phyloP scores from a whole-genome alignment of 768 basidiomycete species.

The Termitomyces sp. region DNA sequence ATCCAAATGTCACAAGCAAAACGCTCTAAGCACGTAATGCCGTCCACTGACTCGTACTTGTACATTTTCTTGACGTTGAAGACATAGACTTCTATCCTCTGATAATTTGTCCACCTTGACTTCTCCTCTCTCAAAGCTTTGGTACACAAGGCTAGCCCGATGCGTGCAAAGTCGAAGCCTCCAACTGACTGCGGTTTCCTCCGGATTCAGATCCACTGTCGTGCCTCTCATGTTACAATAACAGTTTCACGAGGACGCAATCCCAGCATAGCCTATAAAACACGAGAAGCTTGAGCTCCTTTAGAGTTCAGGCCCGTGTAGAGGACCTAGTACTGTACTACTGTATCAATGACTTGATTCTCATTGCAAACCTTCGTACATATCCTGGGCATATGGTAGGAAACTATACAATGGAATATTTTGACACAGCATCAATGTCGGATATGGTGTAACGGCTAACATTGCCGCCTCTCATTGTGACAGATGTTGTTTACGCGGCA shows the following conservation, averaged over 20 bases:
- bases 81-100: neutral
- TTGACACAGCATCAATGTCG: too few relatives aligned
- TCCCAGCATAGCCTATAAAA: too few relatives aligned
- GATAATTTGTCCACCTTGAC: neutral
- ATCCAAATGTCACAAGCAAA: neutral
- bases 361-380: too few relatives aligned
- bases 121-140: neutral
- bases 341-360: too few relatives aligned
- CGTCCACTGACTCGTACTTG: neutral
- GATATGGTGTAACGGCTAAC: conserved; percentile 57
- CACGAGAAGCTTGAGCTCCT: too few relatives aligned
- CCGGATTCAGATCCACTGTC: too few relatives aligned
- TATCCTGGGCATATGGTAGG: too few relatives aligned
- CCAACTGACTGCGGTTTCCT: neutral
- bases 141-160: neutral
- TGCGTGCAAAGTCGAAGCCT: neutral
- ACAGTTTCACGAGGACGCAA: too few relatives aligned
- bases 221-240: too few relatives aligned
- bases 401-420: too few relatives aligned
- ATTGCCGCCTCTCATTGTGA: conserved; percentile 46
- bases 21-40: neutral
- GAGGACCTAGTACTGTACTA: too few relatives aligned
- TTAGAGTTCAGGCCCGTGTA: too few relatives aligned
- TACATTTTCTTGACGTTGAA: neutral
- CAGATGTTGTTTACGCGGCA: conserved; percentile 26